A percentile compares a stretch with the other conserved stretches of the same genome.
Evolutionary conservation across 192 early-diverging fungal genomes (phyloP).

Genomic region (Lobulomyces angularis): DNA sequence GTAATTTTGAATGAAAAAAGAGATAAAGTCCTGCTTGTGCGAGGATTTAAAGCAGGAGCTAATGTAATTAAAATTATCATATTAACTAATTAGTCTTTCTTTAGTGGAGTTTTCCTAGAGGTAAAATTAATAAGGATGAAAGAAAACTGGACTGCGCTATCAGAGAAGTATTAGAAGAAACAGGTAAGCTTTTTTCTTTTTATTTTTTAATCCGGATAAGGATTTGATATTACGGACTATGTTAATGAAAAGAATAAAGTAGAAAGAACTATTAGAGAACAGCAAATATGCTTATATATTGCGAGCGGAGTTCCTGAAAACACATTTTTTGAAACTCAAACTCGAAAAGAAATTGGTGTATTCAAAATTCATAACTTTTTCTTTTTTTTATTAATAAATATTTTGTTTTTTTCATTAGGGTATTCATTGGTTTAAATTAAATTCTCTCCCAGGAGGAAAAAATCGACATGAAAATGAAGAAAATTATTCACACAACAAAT

Average conservation of each 20-base stretch:
- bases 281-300: constrained; percentile 83
- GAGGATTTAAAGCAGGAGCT: constrained; percentile 78
- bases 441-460: no score
- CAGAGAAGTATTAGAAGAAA: constrained; percentile 59
- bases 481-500: no score
- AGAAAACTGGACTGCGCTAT: constrained; percentile 73
- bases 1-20: constrained; percentile 76
- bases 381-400: no score
- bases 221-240: constrained; percentile 67
- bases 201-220: constrained; percentile 16
- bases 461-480: no score
- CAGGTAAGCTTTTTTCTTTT: constrained; percentile 1
- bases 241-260: constrained; percentile 65
- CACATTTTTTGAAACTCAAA: constrained; percentile 67
- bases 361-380: no score
- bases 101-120: constrained; percentile 99
- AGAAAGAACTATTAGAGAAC: constrained; percentile 79
- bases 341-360: constrained; percentile 92
- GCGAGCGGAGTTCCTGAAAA: constrained; percentile 72
- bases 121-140: constrained; percentile 98
- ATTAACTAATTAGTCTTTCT: no score
- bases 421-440: no score
- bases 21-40: constrained; percentile 74
- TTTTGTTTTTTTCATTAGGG: no score
- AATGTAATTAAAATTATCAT: no score